Evolutionary conservation across 805 yeast species (phyloP).

Genomic region (Metschnikowia aberdeeniae): DNA sequence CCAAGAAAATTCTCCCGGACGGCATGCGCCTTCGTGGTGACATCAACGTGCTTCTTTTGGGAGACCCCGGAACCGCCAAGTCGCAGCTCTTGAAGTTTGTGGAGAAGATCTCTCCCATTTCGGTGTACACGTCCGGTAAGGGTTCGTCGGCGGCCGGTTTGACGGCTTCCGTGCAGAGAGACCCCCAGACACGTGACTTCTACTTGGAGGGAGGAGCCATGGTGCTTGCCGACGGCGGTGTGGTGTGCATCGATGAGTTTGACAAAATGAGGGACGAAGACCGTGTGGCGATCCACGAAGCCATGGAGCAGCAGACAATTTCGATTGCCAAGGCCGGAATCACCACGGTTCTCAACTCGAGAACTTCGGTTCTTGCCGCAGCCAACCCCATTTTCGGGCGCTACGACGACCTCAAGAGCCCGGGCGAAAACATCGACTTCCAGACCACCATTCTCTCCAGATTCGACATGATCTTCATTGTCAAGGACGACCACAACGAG

Average conservation of each 20-base stretch:
- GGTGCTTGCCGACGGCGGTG: constrained; percentile 99
- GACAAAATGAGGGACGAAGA: constrained; percentile 99
- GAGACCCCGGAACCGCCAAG: constrained; percentile 99
- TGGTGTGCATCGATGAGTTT: constrained; percentile 97
- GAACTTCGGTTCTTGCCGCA: constrained; percentile 96
- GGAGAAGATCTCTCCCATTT: constrained; percentile 89
- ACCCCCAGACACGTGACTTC: constrained; percentile 81
- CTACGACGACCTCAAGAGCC: constrained; percentile 91
- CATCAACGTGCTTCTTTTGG: constrained; percentile 84
- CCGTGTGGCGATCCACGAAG: constrained; percentile 98
- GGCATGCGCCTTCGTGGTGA: constrained; percentile 97
- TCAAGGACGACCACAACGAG: constrained; percentile 90
- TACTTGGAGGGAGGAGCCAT: constrained; percentile 99
- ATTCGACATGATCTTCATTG: constrained; percentile 97
- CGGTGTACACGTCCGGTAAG: constrained; percentile 96
- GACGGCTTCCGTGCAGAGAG: constrained; percentile 96
- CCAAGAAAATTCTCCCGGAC: constrained; percentile 87
- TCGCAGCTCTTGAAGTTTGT: constrained; percentile 94
- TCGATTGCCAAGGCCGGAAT: constrained; percentile 99
- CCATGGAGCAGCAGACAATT: constrained; percentile 99
- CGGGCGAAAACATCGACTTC: constrained; percentile 97
- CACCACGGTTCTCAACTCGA: constrained; percentile 90
- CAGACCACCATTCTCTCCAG: constrained; percentile 95
- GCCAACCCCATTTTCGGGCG: constrained; percentile 97
- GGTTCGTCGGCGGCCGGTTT: constrained; percentile 99